A percentile compares a stretch with the other conserved stretches of the same genome.
phyloP scores from a whole-genome alignment of 768 basidiomycete species.

The Psilocybe cyanescens region DNA sequence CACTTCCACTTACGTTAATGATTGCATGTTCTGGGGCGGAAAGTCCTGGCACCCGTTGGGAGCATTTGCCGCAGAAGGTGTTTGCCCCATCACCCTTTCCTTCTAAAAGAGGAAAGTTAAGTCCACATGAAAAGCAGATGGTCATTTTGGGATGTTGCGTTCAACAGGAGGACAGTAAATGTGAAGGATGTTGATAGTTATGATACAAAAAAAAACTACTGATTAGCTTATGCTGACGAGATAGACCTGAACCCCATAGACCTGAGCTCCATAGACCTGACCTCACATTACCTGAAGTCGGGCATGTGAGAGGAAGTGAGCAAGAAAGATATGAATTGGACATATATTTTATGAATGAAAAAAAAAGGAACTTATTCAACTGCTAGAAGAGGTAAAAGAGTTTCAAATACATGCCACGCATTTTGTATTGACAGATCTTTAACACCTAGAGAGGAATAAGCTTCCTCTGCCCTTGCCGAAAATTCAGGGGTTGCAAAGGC shows the following conservation, averaged over 20 bases:
- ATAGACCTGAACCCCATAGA: neutral
- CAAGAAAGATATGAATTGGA: too few species aligned
- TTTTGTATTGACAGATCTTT: slow-evolving; percentile 24
- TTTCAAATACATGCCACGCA: slow-evolving; percentile 32
- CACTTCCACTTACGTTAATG: neutral
- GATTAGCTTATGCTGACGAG: too few species aligned
- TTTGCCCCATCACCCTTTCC: neutral
- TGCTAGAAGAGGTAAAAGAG: slow-evolving; percentile 5
- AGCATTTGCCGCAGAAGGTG: neutral
- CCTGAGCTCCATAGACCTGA: neutral
- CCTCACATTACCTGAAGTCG: too few species aligned
- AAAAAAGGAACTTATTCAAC: neutral
- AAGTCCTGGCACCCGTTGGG: neutral
- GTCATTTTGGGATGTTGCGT: neutral
- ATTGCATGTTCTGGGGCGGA: neutral
- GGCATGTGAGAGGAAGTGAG: too few species aligned
- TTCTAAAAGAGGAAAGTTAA: neutral
- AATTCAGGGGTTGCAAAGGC: slow-evolving; percentile 34
- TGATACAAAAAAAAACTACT: too few species aligned
- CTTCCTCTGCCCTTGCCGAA: slow-evolving; percentile 18
- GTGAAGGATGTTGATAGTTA: too few species aligned
- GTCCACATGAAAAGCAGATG: neutral
- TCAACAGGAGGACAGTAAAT: too few species aligned
- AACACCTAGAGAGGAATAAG: slow-evolving; percentile 22
- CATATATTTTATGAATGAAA: neutral